Conservation (phyloP, 371 early-diverging fungal species). For the Parasitella parasitica region DNA sequence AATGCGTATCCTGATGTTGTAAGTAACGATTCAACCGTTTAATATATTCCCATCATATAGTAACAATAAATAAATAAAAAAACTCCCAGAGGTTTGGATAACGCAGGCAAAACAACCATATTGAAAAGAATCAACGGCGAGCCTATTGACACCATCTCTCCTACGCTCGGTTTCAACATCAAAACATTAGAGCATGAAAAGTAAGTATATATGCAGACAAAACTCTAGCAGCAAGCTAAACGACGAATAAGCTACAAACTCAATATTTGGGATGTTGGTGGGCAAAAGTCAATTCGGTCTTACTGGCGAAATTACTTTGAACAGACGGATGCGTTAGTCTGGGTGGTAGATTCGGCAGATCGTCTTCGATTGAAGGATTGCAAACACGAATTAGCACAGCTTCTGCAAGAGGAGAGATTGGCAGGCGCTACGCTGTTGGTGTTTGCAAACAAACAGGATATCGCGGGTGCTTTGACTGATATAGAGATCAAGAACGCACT, state of each 20-base stretch:
- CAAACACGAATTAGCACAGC: constrained; percentile 67
- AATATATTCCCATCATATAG: no score
- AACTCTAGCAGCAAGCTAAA: neutral
- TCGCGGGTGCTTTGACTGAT: constrained; percentile 76
- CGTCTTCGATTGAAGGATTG: constrained; percentile 81
- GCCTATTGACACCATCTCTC: constrained; percentile 90
- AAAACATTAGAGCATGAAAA: constrained; percentile 86
- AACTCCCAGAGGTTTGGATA: constrained; percentile 86
- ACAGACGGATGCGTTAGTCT: constrained; percentile 96
- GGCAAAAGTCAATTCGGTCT: constrained; percentile 95
- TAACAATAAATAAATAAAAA: no score
- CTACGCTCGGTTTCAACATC: constrained; percentile 97
- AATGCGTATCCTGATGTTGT: constrained; percentile 66
- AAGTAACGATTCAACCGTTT: constrained; percentile 1
- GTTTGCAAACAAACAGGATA: constrained; percentile 97
- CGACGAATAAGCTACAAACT: constrained; percentile 23
- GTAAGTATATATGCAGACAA: constrained; percentile 30
- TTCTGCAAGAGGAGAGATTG: constrained; percentile 88
- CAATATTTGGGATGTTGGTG: constrained; percentile 94
- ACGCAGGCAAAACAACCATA: constrained; percentile 99
- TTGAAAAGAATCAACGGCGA: constrained; percentile 93
- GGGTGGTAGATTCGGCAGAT: constrained; percentile 98
- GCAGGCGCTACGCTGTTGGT: constrained; percentile 92
- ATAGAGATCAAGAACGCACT: constrained; percentile 75
- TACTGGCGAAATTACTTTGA: constrained; percentile 99